A percentile compares a stretch with the other conserved stretches of the same genome.
Conservation (phyloP, 1,139 yeast genomes). For the Taphrina wiesneri region DNA sequence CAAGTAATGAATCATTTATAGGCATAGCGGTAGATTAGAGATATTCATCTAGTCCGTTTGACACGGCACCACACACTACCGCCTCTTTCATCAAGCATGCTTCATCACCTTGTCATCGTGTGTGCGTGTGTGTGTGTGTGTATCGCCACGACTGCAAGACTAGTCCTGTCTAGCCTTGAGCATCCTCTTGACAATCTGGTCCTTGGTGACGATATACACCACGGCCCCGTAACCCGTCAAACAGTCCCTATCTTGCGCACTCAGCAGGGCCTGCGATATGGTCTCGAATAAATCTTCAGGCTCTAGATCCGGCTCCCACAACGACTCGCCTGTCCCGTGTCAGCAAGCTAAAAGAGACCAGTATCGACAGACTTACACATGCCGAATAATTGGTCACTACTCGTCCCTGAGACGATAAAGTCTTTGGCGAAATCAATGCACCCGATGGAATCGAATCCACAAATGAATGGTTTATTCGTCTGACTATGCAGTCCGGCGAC, state of each 20-base stretch:
- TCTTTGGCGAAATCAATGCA: constrained; percentile 94
- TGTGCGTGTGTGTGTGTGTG: background rate
- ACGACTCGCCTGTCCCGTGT: background rate
- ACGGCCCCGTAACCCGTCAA: constrained; percentile 98
- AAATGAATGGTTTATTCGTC: constrained; percentile 80
- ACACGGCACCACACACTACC: background rate
- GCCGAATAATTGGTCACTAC: constrained; percentile 92
- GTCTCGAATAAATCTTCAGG: constrained; percentile 97
- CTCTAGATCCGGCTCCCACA: constrained; percentile 47
- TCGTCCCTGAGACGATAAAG: constrained; percentile 96
- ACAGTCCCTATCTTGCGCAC: constrained; percentile 97
- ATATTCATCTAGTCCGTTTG: background rate
- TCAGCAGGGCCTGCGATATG: constrained; percentile 86
- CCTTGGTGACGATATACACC: constrained; percentile 89
- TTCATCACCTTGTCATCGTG: background rate
- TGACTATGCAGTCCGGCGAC: constrained; percentile 91
- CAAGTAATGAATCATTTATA: no score
- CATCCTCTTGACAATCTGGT: constrained; percentile 80
- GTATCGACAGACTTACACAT: constrained; percentile 98
- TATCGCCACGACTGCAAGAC: background rate
- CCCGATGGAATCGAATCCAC: constrained; percentile 95
- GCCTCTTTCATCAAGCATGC: background rate
- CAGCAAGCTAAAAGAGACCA: constrained; percentile 49
- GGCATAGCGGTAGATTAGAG: background rate
- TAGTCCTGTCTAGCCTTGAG: constrained; percentile 92